Evolutionary conservation across 441 rosid species (phyloP).

Genomic region (Populus hybrid): DNA sequence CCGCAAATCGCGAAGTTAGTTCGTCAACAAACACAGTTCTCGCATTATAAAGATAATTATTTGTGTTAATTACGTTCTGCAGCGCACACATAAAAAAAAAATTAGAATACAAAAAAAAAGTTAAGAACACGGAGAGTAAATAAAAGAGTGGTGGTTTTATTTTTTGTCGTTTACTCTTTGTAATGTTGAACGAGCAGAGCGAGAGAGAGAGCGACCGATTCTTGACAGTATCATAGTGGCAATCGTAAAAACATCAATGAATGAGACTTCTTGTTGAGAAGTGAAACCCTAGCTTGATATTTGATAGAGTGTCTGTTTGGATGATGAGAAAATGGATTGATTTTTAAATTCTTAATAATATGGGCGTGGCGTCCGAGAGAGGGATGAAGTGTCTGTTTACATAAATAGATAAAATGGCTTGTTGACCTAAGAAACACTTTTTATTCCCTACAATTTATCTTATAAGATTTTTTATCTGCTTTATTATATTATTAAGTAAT

Average conservation of each 20-base stretch:
- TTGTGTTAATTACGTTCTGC: slow-evolving; percentile 22
- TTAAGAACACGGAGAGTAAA: neutral
- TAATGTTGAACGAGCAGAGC: slow-evolving; percentile 30
- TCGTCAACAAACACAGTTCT: slow-evolving; percentile 21
- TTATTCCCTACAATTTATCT: no score
- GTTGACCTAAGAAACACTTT: no score
- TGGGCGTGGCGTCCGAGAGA: neutral
- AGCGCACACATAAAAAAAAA: neutral
- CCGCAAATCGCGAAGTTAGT: slow-evolving; percentile 14
- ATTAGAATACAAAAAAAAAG: neutral
- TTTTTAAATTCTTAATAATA: no score
- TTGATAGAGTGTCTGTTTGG: neutral
- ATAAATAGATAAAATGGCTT: no score
- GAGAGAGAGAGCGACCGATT: slow-evolving; percentile 32
- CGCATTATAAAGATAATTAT: neutral
- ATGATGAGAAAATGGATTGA: neutral
- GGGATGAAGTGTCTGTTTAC: neutral
- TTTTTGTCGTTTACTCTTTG: slow-evolving; percentile 20
- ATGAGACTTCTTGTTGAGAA: neutral
- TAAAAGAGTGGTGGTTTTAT: neutral
- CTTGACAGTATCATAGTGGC: slow-evolving; percentile 38
- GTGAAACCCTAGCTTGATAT: neutral
- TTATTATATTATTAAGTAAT: no score
- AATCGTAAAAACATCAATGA: slow-evolving; percentile 19
- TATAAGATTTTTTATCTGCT: no score